A percentile compares a stretch with the other conserved stretches of the same genome.
Evolutionary conservation across 176 grass and related monocot genomes (phyloP).

Genomic region (Carex scoparia): DNA sequence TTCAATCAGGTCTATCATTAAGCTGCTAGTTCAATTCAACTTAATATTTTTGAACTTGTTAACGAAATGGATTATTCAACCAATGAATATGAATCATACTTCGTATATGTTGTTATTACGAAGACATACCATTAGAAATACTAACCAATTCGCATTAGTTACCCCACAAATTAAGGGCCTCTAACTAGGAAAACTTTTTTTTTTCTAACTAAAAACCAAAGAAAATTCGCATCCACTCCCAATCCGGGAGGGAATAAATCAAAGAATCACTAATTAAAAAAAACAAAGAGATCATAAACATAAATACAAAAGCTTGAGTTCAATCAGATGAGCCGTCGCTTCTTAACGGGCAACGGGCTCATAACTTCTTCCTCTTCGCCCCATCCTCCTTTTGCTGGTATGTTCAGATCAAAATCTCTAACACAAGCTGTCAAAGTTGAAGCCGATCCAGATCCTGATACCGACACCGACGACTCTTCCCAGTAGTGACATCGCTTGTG

Average conservation of each 20-base stretch:
- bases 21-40: neutral
- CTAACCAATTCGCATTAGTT: neutral
- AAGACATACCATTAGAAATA: too few relatives aligned
- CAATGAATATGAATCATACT: neutral
- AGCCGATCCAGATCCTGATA: slow-evolving; percentile 26
- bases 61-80: neutral
- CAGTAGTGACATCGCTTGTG: slow-evolving; percentile 85
- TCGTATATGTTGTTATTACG: too few relatives aligned
- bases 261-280: slow-evolving; percentile 7
- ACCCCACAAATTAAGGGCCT: neutral
- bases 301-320: neutral
- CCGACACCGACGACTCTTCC: slow-evolving; percentile 44
- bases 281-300: neutral
- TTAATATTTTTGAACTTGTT: neutral
- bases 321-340: slow-evolving; percentile 29
- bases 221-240: neutral
- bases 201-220: neutral
- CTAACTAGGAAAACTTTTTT: neutral
- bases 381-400: slow-evolving; percentile 42
- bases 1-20: neutral
- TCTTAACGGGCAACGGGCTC: slow-evolving; percentile 65
- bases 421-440: neutral
- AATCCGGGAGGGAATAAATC: neutral
- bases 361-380: slow-evolving; percentile 62
- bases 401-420: slow-evolving; percentile 50